Base-by-base conservation (phyloP, 495 filamentous ascomycete genomes). In the Aspergillus heteromorphus region DNA sequence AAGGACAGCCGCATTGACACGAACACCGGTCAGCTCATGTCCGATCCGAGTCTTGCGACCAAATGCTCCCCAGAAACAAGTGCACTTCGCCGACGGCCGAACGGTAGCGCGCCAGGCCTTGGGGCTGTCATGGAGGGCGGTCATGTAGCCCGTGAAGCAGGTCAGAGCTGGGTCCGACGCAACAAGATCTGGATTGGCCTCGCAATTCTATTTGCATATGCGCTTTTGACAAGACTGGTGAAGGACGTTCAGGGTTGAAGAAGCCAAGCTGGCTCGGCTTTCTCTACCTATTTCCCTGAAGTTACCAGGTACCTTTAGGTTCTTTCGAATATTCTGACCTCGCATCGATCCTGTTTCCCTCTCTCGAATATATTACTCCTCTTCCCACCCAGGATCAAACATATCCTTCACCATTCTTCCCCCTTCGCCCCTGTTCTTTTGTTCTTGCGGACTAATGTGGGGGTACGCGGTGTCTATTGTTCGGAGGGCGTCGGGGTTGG, bases 51-150 rank as follows among this genome's bases (percentile, higher is more conserved):
- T 58, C 70, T 50, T 51, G 34, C 58, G 43, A 72, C 70, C 23
- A 71, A 70, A 45, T 83, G 77, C 49, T 81, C 73, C 7, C 82
- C 84, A 13, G 88, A 86, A 57, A 84, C 83, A 14, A 86, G 78
- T 42, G 87, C 84, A 30, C 69, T 88, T 16, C 79, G 84, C 50
- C 83, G 83, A 57, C 78, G 87, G 45, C 82, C 81, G 13, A 80
- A 80, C 30, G 83, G 83, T 4, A 89, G 87, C 59, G 81, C 79
- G 4, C 79, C 85, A 14, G 84, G 87, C 17, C 65, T 90, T 11
- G 89, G 87, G n/a, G 87, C 83, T 13, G 89, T 95, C 1, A 85
- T 95, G 51, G 87, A 90, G 52, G 74, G 89, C 66, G 72, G 88
- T 66, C 68, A 88, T 74, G 83, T 85, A 67, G 81, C 83, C 67